These are phyloP conservation scores for Naematelia encephala DNA, from an alignment of 768 basidiomycete species.

Conservation along the genomic window DNA sequence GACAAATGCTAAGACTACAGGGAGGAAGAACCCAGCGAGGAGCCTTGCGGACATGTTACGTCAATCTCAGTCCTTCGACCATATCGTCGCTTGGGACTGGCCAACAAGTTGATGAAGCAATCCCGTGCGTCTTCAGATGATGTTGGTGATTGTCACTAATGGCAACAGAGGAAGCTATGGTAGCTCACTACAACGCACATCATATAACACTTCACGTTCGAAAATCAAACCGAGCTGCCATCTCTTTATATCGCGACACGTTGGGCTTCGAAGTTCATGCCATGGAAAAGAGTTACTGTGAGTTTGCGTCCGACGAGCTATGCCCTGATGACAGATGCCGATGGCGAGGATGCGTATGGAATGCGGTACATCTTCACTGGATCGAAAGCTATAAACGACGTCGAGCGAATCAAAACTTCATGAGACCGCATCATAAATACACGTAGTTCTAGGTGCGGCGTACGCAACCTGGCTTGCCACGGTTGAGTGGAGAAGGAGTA, in stretches of 20 bases:
- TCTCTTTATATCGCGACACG: constrained; percentile 80
- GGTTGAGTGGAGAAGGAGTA: too few species aligned
- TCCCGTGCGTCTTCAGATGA: constrained; percentile 63
- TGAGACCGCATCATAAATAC: too few species aligned
- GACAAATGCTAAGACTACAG: constrained; percentile 31
- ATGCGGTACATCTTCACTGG: constrained; percentile 62
- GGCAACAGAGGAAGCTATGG: constrained; percentile 85
- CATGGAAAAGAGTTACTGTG: constrained; percentile 88
- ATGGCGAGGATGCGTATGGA: constrained; percentile 90
- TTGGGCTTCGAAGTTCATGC: constrained; percentile 82
- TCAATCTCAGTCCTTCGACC: constrained; percentile 91
- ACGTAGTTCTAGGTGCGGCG: too few species aligned
- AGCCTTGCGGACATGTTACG: constrained; percentile 84
- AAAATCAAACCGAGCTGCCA: constrained; percentile 89
- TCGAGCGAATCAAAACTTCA: too few species aligned
- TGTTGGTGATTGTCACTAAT: neutral
- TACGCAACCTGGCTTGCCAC: too few species aligned
- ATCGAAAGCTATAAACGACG: neutral
- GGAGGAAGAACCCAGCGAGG: constrained; percentile 61
- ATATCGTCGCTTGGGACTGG: constrained; percentile 84
- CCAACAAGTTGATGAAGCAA: constrained; percentile 89
- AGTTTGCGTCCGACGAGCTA: constrained; percentile 48
- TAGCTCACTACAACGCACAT: constrained; percentile 73
- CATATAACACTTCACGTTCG: constrained; percentile 88
- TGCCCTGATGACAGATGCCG: constrained; percentile 60